Conservation (phyloP, 2,329 filamentous ascomycete genomes). For the Kalmusia sp. region DNA sequence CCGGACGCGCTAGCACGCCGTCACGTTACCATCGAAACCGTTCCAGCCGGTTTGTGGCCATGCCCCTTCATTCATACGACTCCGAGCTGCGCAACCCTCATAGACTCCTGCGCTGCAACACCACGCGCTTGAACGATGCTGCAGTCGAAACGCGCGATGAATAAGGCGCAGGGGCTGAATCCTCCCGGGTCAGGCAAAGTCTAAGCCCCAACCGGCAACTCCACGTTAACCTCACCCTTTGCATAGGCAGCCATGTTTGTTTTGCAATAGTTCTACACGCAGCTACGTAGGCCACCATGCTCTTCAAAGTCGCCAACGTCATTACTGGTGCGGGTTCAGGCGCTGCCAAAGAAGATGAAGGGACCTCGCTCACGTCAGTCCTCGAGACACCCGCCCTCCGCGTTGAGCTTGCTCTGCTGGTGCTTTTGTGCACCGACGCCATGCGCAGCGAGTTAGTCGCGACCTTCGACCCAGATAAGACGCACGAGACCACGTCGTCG, state of each 20-base stretch:
- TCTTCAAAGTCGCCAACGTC: slow-evolving; percentile 31
- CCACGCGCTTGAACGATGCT: no score
- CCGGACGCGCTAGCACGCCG: no score
- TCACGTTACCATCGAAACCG: no score
- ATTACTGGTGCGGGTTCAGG: slow-evolving; percentile 26
- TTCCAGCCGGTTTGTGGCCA: no score
- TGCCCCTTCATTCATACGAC: no score
- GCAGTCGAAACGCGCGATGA: no score
- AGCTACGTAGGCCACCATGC: slow-evolving; percentile 15
- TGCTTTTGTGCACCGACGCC: slow-evolving; percentile 53
- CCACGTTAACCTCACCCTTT: neutral
- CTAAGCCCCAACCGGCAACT: neutral
- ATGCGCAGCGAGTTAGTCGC: slow-evolving; percentile 47
- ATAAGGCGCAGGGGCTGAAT: neutral
- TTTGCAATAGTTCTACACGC: neutral
- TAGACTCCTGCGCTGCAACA: no score
- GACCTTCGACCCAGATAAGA: slow-evolving; percentile 34
- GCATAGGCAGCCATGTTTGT: neutral
- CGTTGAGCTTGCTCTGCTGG: slow-evolving; percentile 53
- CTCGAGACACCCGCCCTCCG: slow-evolving; percentile 52
- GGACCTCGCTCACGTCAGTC: slow-evolving; percentile 42
- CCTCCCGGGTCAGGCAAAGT: neutral
- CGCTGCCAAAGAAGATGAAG: slow-evolving; percentile 30
- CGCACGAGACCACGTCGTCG: slow-evolving; percentile 19
- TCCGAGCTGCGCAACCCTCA: no score